Conservation (phyloP, 495 filamentous ascomycete genomes). For the Talaromyces proteolyticus region DNA sequence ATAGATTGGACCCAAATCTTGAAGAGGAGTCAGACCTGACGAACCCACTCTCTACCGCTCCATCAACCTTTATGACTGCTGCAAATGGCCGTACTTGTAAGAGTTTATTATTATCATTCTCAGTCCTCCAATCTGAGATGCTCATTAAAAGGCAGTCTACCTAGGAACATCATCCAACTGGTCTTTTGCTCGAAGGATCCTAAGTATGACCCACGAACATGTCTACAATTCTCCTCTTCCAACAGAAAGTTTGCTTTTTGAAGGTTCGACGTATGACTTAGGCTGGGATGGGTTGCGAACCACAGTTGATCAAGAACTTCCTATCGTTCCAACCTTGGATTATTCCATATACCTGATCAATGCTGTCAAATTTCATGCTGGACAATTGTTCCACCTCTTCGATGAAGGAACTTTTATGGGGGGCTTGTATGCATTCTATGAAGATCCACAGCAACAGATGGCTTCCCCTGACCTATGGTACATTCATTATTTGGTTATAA, state of each 20-base stretch:
- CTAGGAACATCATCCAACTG: conserved; percentile 41
- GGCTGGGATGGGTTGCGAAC: conserved; percentile 32
- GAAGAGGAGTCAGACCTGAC: conserved; percentile 19
- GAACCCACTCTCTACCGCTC: conserved; percentile 31
- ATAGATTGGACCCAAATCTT: conserved; percentile 5
- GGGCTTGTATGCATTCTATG: conserved; percentile 28
- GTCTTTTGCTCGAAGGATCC: conserved; percentile 35
- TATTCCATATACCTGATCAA: conserved; percentile 37
- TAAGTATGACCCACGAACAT: conserved; percentile 32
- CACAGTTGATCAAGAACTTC: conserved; percentile 15
- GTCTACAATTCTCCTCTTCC: conserved; percentile 27
- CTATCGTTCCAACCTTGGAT: conserved; percentile 29
- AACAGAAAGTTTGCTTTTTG: conserved; percentile 29
- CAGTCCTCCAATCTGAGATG: not conserved
- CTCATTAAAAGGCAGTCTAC: conserved; percentile 20
- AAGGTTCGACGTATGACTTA: conserved; percentile 32
- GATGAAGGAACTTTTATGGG: conserved; percentile 36
- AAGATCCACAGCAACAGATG: conserved; percentile 15
- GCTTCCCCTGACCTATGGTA: conserved; percentile 27
- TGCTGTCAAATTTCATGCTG: conserved; percentile 36
- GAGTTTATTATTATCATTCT: not conserved
- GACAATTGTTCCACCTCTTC: conserved; percentile 39
- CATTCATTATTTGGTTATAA: conserved; percentile 36
- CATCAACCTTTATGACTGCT: conserved; percentile 28
- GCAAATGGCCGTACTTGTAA: conserved; percentile 26